Evolutionary conservation across 495 filamentous ascomycete genomes (phyloP), one percentile per base, ranked within the genome.

Genomic region (Daldinia caldariorum): DNA sequence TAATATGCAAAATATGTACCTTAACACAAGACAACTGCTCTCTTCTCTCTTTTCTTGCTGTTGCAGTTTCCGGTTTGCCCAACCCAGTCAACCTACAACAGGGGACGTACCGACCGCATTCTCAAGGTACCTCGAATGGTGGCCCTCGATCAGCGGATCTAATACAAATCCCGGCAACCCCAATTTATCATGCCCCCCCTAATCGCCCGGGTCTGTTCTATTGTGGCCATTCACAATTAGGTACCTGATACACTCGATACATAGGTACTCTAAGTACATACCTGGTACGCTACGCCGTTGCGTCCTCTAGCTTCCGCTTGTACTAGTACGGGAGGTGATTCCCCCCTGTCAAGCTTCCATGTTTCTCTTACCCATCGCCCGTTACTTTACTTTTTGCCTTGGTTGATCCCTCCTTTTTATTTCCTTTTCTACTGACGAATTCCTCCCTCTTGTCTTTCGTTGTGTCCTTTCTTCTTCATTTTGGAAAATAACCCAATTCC

Each of bases 311-410:
- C 49, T 69, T 69, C 70, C 70, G 65, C 70, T 65, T 72, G 65
- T 69, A n/a, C n/a, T n/a, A 69, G 65, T 61, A 68, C 65, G 70
- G 70, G 70, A 72, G 62, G 63, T 26, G 31, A 4, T 59, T 20
- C 39, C 61, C 61, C 70, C 70, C 58, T 72, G 70, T 68, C 65
- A 63, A 69, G 57, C 61, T 67, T 68, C n/a, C n/a, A n/a, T n/a
- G 64, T 72, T 72, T 65, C 70, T 72, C 51, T 61, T 45, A 58
- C 53, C 59, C 26, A 26, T 54, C 38, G 54, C 31, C 41, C 56
- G 6, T 68, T 57, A 65, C 47, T 55, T 65, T 47, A 50, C 65
- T 43, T 66, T 55, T 37, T 61, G 47, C 53, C 60, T 65, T 62
- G 61, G 61, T 31, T 32, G 70, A 68, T 68, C 61, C 26, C 26